Conservation (phyloP, 2,329 filamentous ascomycete species). For the Aspergillus viridinutans region DNA sequence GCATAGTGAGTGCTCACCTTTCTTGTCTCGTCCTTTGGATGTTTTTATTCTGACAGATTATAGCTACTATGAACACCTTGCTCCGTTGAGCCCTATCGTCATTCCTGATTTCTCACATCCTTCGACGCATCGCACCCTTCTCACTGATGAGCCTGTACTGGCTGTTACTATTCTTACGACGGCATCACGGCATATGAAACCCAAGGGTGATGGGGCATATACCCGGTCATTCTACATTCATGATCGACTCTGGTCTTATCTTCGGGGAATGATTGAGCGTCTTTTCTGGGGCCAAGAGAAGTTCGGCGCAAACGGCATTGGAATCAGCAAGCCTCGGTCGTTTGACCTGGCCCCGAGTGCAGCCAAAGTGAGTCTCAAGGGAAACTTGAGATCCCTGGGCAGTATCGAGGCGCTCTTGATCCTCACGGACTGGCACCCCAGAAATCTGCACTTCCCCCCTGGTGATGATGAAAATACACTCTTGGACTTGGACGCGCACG, state of each 20-base stretch:
- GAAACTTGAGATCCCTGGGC: constrained; percentile 80
- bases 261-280: constrained; percentile 91
- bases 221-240: constrained; percentile 89
- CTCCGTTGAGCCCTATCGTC: constrained; percentile 88
- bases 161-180: constrained; percentile 89
- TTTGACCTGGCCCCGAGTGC: constrained; percentile 59
- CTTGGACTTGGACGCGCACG: constrained; percentile 66
- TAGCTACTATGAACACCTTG: constrained; percentile 86
- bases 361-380: constrained; percentile 54
- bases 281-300: constrained; percentile 96
- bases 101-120: constrained; percentile 84
- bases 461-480: constrained; percentile 63
- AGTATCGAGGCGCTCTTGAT: constrained; percentile 94
- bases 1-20: constrained; percentile 63
- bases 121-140: constrained; percentile 70
- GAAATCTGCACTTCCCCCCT: constrained; percentile 86
- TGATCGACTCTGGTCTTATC: constrained; percentile 89
- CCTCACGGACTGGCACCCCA: constrained; percentile 94
- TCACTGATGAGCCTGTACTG: constrained; percentile 89
- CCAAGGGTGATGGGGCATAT: constrained; percentile 72
- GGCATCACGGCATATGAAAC: constrained; percentile 76
- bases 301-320: constrained; percentile 67
- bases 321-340: constrained; percentile 63
- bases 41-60: constrained; percentile 4
- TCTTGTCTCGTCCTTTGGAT: constrained; percentile 5